A percentile compares a stretch with the other conserved stretches of the same genome.
Conservation (phyloP, 345 rosid species). For the Citrus glauca region DNA sequence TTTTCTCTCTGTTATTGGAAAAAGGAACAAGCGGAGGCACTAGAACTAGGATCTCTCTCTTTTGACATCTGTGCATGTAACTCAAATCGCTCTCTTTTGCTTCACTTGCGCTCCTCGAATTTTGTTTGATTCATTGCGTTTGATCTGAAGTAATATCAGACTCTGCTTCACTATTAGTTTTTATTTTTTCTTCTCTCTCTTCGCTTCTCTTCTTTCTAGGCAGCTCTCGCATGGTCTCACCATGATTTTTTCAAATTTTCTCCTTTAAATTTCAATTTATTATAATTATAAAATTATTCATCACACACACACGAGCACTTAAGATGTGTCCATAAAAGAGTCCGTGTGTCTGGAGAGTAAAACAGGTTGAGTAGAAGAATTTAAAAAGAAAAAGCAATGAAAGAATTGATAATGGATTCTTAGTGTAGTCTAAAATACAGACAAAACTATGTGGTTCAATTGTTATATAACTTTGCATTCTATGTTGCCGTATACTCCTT, state of each 20-base stretch:
- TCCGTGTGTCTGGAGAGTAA: constrained; percentile 7
- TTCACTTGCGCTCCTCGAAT: not conserved
- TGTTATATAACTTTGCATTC: not conserved
- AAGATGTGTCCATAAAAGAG: constrained; percentile 8
- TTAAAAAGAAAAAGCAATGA: not conserved
- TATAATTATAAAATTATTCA: not conserved
- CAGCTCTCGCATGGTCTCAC: no score
- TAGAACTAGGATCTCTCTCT: not conserved
- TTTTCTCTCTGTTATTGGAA: not conserved
- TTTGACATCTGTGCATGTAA: not conserved
- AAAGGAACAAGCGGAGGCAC: not conserved
- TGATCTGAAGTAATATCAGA: no score
- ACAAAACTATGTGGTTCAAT: not conserved
- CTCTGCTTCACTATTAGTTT: no score
- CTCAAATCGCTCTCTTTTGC: not conserved
- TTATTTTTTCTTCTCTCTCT: no score
- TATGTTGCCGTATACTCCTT: not conserved
- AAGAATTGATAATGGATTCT: not conserved
- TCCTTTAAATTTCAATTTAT: not conserved
- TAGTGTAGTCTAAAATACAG: not conserved
- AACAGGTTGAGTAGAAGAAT: not conserved
- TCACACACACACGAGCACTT: constrained; percentile 4
- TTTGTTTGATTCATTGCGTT: not conserved
- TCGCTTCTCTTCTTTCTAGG: no score
- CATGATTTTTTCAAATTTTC: not conserved